Percentiles rank a stretch among this genome's conserved stretches.
Conservation (phyloP, 2,329 filamentous ascomycete genomes). For the Trichoderma oligosporum region DNA sequence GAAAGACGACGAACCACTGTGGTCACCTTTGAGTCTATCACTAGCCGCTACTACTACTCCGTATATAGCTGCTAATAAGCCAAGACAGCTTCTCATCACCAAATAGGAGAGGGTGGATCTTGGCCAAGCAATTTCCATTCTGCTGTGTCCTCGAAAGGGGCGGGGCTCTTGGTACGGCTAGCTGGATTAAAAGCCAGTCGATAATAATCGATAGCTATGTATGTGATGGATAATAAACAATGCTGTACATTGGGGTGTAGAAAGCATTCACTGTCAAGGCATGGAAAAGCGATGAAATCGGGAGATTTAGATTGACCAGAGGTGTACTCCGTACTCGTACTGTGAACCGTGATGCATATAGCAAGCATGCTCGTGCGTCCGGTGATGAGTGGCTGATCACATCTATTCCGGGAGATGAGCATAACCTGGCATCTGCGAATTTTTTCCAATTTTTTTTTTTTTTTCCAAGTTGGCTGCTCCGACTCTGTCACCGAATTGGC, state of each 20-base stretch:
- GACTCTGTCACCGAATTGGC: not conserved
- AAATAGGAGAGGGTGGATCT: slow-evolving; percentile 23
- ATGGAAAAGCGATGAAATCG: not conserved
- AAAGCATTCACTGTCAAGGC: not conserved
- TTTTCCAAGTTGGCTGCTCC: not conserved
- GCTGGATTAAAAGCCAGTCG: not conserved
- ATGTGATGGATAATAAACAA: not conserved
- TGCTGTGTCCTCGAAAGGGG: slow-evolving; percentile 13
- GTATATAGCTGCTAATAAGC: slow-evolving; percentile 5
- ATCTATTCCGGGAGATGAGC: slow-evolving; percentile 25
- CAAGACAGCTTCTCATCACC: slow-evolving; percentile 13
- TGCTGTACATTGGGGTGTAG: slow-evolving; percentile 2
- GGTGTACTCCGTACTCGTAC: not conserved
- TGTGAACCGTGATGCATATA: not conserved
- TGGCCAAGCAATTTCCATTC: slow-evolving; percentile 23
- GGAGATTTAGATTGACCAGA: not conserved
- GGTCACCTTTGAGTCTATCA: slow-evolving; percentile 27
- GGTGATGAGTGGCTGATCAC: slow-evolving; percentile 18
- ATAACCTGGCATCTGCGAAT: slow-evolving; percentile 18
- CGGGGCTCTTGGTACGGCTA: not conserved
- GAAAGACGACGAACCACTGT: slow-evolving; percentile 25
- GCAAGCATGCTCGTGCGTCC: not conserved
- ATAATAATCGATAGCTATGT: not conserved
- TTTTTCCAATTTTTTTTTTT: not conserved
- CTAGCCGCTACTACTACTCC: slow-evolving; percentile 4